Conservation (phyloP, 495 filamentous ascomycete genomes). For the Aspergillus hancockii region DNA sequence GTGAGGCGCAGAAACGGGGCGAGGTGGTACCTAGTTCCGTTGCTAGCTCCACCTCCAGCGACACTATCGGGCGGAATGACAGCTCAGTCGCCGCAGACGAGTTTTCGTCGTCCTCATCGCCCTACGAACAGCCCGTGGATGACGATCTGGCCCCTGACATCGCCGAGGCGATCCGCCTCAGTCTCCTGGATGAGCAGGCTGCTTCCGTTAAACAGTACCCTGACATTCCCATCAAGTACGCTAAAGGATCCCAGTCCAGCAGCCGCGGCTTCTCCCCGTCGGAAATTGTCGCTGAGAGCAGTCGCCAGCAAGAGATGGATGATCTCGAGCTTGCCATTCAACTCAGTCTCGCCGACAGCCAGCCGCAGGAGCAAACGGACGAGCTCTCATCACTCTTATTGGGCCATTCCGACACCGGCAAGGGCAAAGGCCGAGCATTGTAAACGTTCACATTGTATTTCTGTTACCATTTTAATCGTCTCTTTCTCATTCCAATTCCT, state of each 20-base stretch:
- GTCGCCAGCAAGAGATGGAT: conserved; percentile 56
- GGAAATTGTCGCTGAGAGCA: conserved; percentile 33
- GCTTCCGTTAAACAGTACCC: conserved; percentile 32
- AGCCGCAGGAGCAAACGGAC: conserved; percentile 36
- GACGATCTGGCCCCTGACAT: conserved; percentile 72
- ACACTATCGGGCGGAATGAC: conserved; percentile 44
- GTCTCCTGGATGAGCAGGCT: conserved; percentile 57
- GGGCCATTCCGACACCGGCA: conserved; percentile 44
- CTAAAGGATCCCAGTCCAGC: conserved; percentile 29
- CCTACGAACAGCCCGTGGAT: conserved; percentile 43
- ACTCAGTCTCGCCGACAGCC: conserved; percentile 77
- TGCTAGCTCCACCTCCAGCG: conserved; percentile 43
- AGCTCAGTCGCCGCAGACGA: conserved; percentile 53
- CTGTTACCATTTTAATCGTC: not conserved
- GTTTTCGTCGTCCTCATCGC: conserved; percentile 44
- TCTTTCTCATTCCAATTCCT: conserved; percentile 9
- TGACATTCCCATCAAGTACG: conserved; percentile 56
- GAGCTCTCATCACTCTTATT: conserved; percentile 59
- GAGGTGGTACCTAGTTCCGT: conserved; percentile 52
- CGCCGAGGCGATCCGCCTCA: conserved; percentile 78
- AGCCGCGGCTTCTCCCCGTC: conserved; percentile 22
- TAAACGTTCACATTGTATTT: conserved; percentile 15
- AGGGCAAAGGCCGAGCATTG: conserved; percentile 50
- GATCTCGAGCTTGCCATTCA: conserved; percentile 84
- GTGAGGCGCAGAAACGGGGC: conserved; percentile 59